Percentiles rank a stretch among this genome's conserved stretches.
Evolutionary conservation across 1,284 basidiomycete genomes (phyloP).

Genomic region (Ganoderma lucidum): DNA sequence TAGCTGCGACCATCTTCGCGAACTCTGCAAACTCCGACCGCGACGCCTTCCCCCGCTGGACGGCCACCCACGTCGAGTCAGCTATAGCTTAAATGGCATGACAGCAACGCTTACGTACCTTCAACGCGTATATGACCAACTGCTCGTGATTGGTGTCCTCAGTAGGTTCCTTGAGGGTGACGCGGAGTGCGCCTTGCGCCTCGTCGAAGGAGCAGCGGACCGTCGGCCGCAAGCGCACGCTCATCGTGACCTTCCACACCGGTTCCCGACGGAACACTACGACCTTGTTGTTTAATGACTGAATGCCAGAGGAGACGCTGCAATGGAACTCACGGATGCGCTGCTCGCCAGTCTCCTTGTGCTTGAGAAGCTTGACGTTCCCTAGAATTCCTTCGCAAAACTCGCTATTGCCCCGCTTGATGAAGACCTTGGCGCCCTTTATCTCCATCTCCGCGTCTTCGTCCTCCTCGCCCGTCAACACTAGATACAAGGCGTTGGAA

Average conservation of each 20-base stretch:
- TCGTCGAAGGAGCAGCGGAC: conserved; percentile 65
- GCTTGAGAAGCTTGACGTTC: conserved; percentile 62
- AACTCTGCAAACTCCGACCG: conserved; percentile 38
- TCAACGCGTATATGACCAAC: conserved; percentile 50
- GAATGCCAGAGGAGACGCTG: too few relatives aligned
- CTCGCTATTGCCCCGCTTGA: conserved; percentile 64
- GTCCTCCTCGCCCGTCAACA: conserved; percentile 67
- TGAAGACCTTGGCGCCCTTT: conserved; percentile 64
- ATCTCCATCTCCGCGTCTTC: conserved; percentile 62
- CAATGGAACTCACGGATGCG: conserved; percentile 53
- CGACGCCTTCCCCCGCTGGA: conserved; percentile 38
- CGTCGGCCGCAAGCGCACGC: conserved; percentile 58
- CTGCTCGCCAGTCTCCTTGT: conserved; percentile 49
- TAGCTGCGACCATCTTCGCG: conserved; percentile 30
- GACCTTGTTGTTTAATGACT: neutral
- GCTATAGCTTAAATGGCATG: conserved; percentile 9
- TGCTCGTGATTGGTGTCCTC: conserved; percentile 36
- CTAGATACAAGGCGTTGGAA: neutral
- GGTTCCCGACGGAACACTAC: conserved; percentile 74
- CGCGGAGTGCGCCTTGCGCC: conserved; percentile 60
- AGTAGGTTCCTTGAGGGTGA: conserved; percentile 60
- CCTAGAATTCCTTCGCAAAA: conserved; percentile 70
- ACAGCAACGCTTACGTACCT: conserved; percentile 39
- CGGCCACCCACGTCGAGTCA: neutral
- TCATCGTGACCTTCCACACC: conserved; percentile 72